Conservation (phyloP, 176 grass and related monocot species). For the Zizania latifolia region DNA sequence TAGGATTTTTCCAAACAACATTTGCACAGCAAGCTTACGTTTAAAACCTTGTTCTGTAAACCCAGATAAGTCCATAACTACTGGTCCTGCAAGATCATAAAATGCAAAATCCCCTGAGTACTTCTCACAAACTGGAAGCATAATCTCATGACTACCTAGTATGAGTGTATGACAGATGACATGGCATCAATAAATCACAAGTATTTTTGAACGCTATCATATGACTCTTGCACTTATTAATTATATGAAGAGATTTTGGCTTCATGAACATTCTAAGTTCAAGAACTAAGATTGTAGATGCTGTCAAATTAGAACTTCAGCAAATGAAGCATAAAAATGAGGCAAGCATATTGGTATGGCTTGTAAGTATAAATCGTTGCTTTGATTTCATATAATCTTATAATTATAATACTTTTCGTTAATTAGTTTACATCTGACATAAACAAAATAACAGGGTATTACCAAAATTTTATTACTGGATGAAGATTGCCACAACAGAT, state of each 20-base stretch:
- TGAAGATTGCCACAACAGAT: background rate
- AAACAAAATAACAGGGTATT: background rate
- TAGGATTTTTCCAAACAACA: conserved; percentile 69
- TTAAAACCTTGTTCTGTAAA: conserved; percentile 79
- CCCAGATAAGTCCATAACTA: conserved; percentile 73
- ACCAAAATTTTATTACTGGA: background rate
- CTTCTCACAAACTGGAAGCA: background rate
- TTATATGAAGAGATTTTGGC: background rate
- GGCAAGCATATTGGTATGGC: background rate
- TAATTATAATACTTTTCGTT: background rate
- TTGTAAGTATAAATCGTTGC: background rate
- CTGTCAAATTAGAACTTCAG: background rate
- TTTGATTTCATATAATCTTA: background rate
- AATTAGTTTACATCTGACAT: background rate
- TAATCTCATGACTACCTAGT: background rate
- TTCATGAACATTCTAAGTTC: background rate
- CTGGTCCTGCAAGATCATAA: conserved; percentile 60
- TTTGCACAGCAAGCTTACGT: conserved; percentile 77
- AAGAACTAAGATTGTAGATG: background rate
- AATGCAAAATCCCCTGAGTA: background rate
- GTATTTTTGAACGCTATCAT: background rate
- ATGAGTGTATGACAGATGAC: background rate
- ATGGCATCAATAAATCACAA: background rate
- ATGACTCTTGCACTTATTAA: background rate
- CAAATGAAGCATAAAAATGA: background rate